These are phyloP conservation scores for Pichia nakasei DNA, from an alignment of 805 yeast species.

Conservation along the genomic window DNA sequence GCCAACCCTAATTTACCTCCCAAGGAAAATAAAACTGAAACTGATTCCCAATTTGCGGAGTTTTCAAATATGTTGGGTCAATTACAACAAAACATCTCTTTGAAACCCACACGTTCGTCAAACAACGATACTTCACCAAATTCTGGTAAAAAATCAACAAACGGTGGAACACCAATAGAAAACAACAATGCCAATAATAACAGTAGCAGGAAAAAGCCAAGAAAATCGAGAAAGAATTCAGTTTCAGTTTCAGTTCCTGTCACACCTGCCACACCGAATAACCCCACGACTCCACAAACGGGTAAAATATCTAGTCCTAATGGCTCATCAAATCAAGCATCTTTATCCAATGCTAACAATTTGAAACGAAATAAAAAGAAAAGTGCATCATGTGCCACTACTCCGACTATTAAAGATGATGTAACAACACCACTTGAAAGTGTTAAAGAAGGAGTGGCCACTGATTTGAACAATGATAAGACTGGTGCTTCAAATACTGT, in stretches of 20 bases:
- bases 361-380: constrained; percentile 4
- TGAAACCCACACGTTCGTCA: constrained; percentile 13
- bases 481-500: background rate
- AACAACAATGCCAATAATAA: background rate
- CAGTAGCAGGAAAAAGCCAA: background rate
- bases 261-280: constrained; percentile 26
- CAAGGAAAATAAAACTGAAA: constrained; percentile 3
- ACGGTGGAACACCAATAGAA: background rate
- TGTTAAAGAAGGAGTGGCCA: constrained; percentile 1
- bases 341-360: background rate
- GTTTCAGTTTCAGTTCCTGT: constrained; percentile 24
- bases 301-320: constrained; percentile 16
- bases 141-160: constrained; percentile 4
- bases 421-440: constrained; percentile 13
- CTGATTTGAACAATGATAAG: background rate
- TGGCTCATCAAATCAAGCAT: background rate
- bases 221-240: constrained; percentile 20
- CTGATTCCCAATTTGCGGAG: constrained; percentile 12
- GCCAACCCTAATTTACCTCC: background rate
- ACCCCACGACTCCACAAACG: constrained; percentile 21
- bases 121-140: constrained; percentile 7
- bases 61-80: constrained; percentile 15
- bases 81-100: background rate
- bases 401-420: constrained; percentile 23
- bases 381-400: constrained; percentile 11